Evolutionary conservation across 202 grass and related monocot genomes (phyloP), one percentile per base, ranked within the genome.

Genomic region (Zoysia matrella): DNA sequence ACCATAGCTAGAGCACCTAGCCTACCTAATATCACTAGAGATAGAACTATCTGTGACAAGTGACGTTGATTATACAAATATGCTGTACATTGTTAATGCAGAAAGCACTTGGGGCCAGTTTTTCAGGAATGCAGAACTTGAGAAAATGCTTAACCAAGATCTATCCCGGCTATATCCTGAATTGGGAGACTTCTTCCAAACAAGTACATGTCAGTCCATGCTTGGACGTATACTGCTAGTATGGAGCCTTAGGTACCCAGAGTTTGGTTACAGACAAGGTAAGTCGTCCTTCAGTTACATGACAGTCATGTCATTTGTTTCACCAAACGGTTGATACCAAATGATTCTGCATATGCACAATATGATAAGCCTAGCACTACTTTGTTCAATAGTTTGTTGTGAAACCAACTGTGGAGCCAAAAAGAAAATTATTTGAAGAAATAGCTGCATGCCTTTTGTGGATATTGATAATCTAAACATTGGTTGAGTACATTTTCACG

Each of bases 71-170:
- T 41, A 79, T 47, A 30, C 72, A 60, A 82, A 72, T 40, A 77
- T 70, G 47, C n/a, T 72, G 40, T 50, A 52, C 49, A 76, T 75
- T 67, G 12, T 87, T 54, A 81, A 82, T 81, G 77, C 87, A 98
- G 95, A 93, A 61, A 98, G 96, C 92, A 93, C 90, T 8, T 95
- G 96, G 96, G 93, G 90, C 69, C 92, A 90, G 48, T 98, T 89
- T 89, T 98, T 98, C 86, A 89, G 75, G 74, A 95, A 98, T 83
- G 96, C 92, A 1, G 96, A 98, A 83, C 84, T 95, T 68, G 96
- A 98, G 71, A 98, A 85, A 91, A 93, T 90, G 85, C 83, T 98
- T 69, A 91, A 95, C 66, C 92, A 98, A 79, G 96, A 98, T 89
- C 72, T 98, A 51, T 93, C 92, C 36, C 73, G 92, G 22, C 81